Percentiles rank a stretch among this genome's conserved stretches.
Conservation (phyloP, 2,329 filamentous ascomycete genomes). For the Colletotrichum orbiculare region DNA sequence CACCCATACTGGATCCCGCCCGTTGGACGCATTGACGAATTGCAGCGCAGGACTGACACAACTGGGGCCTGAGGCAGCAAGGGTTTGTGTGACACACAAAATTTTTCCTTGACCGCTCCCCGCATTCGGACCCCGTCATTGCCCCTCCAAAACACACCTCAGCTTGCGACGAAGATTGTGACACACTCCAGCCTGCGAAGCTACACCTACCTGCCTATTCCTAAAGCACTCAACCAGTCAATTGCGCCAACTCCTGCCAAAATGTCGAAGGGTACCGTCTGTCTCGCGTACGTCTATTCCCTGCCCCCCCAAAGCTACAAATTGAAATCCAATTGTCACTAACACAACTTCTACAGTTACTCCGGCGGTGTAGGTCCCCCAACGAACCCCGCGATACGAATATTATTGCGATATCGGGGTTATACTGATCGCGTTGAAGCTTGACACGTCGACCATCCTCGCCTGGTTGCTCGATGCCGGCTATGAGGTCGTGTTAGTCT, state of each 20-base stretch:
- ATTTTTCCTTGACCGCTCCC: too few relatives aligned
- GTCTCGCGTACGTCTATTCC: slow-evolving; percentile 24
- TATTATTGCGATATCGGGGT: neutral
- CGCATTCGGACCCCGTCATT: too few relatives aligned
- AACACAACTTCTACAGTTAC: slow-evolving; percentile 7
- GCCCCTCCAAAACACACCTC: too few relatives aligned
- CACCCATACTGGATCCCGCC: too few relatives aligned
- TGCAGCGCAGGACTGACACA: too few relatives aligned
- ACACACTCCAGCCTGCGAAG: too few relatives aligned
- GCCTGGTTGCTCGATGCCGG: slow-evolving; percentile 28
- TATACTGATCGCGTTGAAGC: slow-evolving; percentile 6
- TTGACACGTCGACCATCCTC: slow-evolving; percentile 36
- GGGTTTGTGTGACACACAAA: too few relatives aligned
- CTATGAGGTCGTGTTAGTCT: slow-evolving; percentile 22
- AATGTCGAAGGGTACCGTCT: slow-evolving; percentile 22
- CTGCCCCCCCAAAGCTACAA: slow-evolving; percentile 3
- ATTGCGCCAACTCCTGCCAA: neutral
- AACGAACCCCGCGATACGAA: neutral
- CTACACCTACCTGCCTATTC: too few relatives aligned
- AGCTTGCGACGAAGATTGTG: too few relatives aligned
- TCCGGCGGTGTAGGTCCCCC: slow-evolving; percentile 23
- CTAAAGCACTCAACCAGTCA: too few relatives aligned
- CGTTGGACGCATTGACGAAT: too few relatives aligned
- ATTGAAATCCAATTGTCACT: neutral
- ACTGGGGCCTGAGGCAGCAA: too few relatives aligned